Conservation (phyloP, 257 asterid species). For the Thymus quinquecostatus region DNA sequence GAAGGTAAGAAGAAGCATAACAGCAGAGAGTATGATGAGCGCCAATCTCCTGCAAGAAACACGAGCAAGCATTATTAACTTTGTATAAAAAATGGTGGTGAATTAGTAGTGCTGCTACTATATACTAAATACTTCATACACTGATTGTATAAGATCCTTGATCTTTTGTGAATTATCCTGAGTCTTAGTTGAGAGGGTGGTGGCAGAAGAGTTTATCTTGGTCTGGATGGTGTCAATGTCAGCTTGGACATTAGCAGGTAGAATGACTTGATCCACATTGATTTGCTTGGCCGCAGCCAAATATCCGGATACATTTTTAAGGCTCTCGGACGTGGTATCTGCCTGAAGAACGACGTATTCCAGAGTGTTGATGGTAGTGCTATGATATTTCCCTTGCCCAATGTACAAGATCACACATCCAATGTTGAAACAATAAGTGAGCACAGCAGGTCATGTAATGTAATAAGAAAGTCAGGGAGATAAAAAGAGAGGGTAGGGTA, state of each 20-base stretch:
- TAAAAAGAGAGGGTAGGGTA: not conserved
- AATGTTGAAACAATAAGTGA: too few species aligned
- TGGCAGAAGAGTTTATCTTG: slow-evolving; percentile 77
- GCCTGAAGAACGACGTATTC: slow-evolving; percentile 73
- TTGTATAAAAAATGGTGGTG: not conserved
- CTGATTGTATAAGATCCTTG: slow-evolving; percentile 53
- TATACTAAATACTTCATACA: too few species aligned
- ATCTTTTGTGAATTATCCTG: slow-evolving; percentile 63
- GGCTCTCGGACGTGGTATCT: slow-evolving; percentile 58
- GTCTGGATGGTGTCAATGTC: slow-evolving; percentile 73
- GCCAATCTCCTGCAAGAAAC: slow-evolving; percentile 82
- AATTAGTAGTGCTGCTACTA: too few species aligned
- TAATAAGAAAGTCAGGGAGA: too few species aligned
- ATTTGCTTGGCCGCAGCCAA: slow-evolving; percentile 83
- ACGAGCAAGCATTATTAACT: slow-evolving; percentile 19
- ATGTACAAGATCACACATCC: too few species aligned
- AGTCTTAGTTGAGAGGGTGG: slow-evolving; percentile 59
- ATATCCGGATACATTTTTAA: slow-evolving; percentile 73
- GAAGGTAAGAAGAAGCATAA: slow-evolving; percentile 80
- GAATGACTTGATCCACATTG: slow-evolving; percentile 59
- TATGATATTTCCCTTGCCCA: too few species aligned
- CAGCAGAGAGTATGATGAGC: slow-evolving; percentile 81
- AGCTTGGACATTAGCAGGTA: slow-evolving; percentile 68
- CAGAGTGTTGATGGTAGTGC: slow-evolving; percentile 34
- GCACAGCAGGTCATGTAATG: too few species aligned